Conservation (phyloP, 257 asterid genomes). For the Buddleja alternifolia region DNA sequence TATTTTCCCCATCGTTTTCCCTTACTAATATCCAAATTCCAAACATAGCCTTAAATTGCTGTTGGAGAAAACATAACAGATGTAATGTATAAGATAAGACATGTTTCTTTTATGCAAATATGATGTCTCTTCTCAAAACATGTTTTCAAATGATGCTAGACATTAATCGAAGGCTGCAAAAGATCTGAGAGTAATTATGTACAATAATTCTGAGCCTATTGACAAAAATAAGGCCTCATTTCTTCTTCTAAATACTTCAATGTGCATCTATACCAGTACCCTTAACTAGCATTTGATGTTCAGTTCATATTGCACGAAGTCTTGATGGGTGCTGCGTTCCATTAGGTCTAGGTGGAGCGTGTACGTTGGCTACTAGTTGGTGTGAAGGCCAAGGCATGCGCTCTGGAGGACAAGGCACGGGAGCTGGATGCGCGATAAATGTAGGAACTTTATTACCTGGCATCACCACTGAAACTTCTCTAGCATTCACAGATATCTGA, state of each 20-base stretch:
- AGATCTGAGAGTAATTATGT: slow-evolving; percentile 29
- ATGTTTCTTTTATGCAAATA: not conserved
- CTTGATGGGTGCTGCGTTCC: slow-evolving; percentile 8
- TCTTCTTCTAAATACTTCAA: slow-evolving; percentile 19
- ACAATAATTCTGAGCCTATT: slow-evolving; percentile 33
- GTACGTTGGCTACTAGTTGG: slow-evolving; percentile 36
- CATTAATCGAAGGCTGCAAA: slow-evolving; percentile 17
- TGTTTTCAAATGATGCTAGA: slow-evolving; percentile 8
- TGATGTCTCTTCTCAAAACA: slow-evolving; percentile 13
- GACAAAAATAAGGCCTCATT: slow-evolving; percentile 20
- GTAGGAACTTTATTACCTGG: slow-evolving; percentile 84
- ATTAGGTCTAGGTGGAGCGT: slow-evolving; percentile 33
- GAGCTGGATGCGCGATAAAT: slow-evolving; percentile 87
- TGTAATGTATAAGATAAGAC: slow-evolving; percentile 8
- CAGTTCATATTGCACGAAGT: not conserved
- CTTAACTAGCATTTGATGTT: not conserved
- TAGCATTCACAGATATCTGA: slow-evolving; percentile 62
- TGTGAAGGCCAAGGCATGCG: slow-evolving; percentile 66
- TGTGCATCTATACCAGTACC: slow-evolving; percentile 25
- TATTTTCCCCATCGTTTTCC: too few species aligned
- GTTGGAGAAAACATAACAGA: not conserved
- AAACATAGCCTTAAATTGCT: not conserved
- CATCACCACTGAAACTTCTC: slow-evolving; percentile 86
- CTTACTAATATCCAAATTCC: too few species aligned
- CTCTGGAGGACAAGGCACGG: slow-evolving; percentile 75